Conservation (phyloP, 176 grass and related monocot genomes). For the Triticum turgidum region DNA sequence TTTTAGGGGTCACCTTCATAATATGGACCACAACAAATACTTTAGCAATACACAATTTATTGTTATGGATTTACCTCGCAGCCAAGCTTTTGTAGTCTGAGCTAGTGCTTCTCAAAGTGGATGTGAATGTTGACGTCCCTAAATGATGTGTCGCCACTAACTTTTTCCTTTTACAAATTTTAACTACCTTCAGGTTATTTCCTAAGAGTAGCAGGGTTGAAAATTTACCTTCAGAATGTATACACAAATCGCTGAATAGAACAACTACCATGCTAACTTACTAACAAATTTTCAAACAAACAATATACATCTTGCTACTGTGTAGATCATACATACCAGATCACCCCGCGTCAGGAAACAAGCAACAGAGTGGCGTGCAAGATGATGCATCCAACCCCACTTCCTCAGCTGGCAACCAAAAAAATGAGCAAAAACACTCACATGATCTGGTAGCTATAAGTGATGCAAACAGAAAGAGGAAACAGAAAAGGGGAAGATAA, state of each 20-base stretch:
- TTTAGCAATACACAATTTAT: background rate
- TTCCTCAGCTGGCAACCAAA: conserved; percentile 53
- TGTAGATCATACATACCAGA: conserved; percentile 51
- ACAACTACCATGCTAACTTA: background rate
- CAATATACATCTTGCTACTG: background rate
- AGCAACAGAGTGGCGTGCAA: conserved; percentile 93
- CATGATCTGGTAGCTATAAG: background rate
- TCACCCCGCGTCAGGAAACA: conserved; percentile 92
- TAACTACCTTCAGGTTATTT: background rate
- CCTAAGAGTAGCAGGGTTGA: background rate
- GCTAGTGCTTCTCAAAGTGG: background rate
- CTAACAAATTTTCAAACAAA: background rate
- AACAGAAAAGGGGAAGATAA: background rate
- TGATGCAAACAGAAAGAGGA: conserved; percentile 3
- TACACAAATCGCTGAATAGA: background rate
- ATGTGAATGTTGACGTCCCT: background rate
- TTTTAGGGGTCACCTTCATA: background rate
- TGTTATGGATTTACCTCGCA: background rate
- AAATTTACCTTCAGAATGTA: background rate
- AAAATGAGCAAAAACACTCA: conserved; percentile 1
- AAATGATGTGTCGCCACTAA: background rate
- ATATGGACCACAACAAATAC: background rate
- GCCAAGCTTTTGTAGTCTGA: background rate
- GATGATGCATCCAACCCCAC: conserved; percentile 98
- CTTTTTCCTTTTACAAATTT: background rate